Conservation (phyloP, 2,329 filamentous ascomycete species). For the Paecilomyces formosus region DNA sequence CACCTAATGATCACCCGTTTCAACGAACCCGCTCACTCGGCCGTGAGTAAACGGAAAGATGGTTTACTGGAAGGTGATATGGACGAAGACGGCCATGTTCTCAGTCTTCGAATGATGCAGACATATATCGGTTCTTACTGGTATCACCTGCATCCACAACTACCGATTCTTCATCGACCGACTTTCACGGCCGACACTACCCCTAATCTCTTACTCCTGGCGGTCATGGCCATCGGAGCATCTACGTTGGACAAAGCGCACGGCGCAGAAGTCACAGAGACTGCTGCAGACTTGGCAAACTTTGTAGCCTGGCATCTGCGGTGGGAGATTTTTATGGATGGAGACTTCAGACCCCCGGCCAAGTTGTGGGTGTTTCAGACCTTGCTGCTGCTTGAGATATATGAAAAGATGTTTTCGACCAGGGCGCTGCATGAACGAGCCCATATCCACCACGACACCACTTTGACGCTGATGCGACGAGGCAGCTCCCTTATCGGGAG, state of each 20-base stretch:
- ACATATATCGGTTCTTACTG: conserved; percentile 90
- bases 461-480: conserved; percentile 87
- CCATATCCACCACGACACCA: conserved; percentile 94
- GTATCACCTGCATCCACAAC: conserved; percentile 87
- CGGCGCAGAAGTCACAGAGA: conserved; percentile 63
- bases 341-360: conserved; percentile 80
- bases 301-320: conserved; percentile 90
- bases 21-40: conserved; percentile 69
- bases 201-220: conserved; percentile 73
- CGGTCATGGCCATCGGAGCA: conserved; percentile 88
- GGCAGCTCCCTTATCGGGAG: conserved; percentile 85
- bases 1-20: conserved; percentile 76
- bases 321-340: conserved; percentile 92
- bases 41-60: conserved; percentile 67
- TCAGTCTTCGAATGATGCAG: conserved; percentile 93
- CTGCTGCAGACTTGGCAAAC: conserved; percentile 75
- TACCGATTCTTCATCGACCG: conserved; percentile 89
- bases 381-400: conserved; percentile 78
- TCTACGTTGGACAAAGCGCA: conserved; percentile 81
- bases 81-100: conserved; percentile 51
- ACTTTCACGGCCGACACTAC: conserved; percentile 86
- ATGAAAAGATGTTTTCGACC: conserved; percentile 97
- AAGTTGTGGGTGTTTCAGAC: conserved; percentile 96
- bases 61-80: conserved; percentile 72
- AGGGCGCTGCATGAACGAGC: conserved; percentile 85